Base-by-base conservation (phyloP, 805 yeast genomes). In the Candida pini region DNA sequence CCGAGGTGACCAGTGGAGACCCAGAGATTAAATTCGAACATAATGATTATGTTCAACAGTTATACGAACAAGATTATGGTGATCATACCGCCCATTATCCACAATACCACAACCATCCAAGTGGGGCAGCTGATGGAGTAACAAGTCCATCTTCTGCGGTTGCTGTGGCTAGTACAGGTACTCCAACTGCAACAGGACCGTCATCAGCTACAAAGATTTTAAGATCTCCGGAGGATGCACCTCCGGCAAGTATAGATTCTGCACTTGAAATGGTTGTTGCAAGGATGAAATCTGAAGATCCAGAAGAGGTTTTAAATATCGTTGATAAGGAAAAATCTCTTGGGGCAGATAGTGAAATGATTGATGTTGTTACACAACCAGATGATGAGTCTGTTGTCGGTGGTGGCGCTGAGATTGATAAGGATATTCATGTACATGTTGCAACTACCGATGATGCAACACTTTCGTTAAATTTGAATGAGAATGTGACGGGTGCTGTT, bases 21-120 rank as follows among this genome's bases (percentile, higher is more conserved):
- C 19, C 19, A 17, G 18, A 28, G 20, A 17, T 18, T 3, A 27
- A 20, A 19, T 19, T 27, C n/a, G 38, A 28, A n/a, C 45, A 48
- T 10, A 38, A 36, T 26, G 52, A 47, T 7, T 57, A 57, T 34
- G 60, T 56, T 8, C 56, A 54, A 25, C 60, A 57, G 40, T 39
- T 57, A 8, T 57, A 57, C 35, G 59, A 51, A 27, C 60, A 54
- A 33, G 56, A 54, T 23, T 56, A 56, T 29, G 56, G 53, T 2
- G 50, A 43, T 18, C 43, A 43, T 24, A 33, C 38, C 28, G 23
- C 48, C 3, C 56, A 51, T 24, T 52, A 50, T 25, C 58, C 60
- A 15, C 56, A 56, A 32, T 56, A 51, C 28, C 57, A 49, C 29
- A 51, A 50, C 26, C 16, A 29, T 23, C 26, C 17, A 28, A 15